Conservation (phyloP, 352 stramenopile species). For the Pythium biforme region DNA sequence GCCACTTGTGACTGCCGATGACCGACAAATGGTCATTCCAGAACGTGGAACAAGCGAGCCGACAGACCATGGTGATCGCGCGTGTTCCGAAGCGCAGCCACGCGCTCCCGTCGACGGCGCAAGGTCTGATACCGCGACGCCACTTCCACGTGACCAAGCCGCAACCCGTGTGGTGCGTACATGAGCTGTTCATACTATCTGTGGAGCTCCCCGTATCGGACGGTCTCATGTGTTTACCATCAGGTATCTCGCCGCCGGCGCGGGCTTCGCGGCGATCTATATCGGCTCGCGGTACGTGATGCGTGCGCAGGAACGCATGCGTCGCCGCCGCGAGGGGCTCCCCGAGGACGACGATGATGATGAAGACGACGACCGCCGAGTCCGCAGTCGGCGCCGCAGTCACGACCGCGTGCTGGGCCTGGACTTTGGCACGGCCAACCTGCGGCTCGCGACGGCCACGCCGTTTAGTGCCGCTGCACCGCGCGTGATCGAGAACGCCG, state of each 20-base stretch:
- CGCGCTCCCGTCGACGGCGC: conserved; percentile 1
- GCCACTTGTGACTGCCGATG: too few relatives aligned
- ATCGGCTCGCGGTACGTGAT: conserved; percentile 58
- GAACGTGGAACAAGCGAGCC: not conserved
- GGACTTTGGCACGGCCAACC: conserved; percentile 52
- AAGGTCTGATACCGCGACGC: conserved; percentile 19
- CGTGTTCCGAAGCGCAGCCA: not conserved
- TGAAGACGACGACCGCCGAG: conserved; percentile 11
- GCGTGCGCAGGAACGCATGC: conserved; percentile 57
- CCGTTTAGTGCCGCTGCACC: conserved; percentile 23
- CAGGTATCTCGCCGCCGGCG: conserved; percentile 35
- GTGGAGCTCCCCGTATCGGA: not conserved
- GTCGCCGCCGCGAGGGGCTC: conserved; percentile 39
- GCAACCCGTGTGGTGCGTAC: conserved; percentile 44
- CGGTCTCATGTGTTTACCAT: not conserved
- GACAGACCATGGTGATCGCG: conserved; percentile 8
- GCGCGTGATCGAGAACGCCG: conserved; percentile 56
- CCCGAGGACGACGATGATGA: conserved; percentile 36
- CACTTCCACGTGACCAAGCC: conserved; percentile 54
- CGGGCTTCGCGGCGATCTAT: conserved; percentile 47
- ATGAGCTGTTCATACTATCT: not conserved
- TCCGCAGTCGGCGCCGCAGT: not conserved
- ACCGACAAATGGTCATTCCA: conserved; percentile 1
- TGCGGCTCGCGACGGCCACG: conserved; percentile 46
- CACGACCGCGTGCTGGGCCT: conserved; percentile 48